Base-by-base conservation (phyloP, 208 protist genomes). In the Trypanosoma scelopori region DNA sequence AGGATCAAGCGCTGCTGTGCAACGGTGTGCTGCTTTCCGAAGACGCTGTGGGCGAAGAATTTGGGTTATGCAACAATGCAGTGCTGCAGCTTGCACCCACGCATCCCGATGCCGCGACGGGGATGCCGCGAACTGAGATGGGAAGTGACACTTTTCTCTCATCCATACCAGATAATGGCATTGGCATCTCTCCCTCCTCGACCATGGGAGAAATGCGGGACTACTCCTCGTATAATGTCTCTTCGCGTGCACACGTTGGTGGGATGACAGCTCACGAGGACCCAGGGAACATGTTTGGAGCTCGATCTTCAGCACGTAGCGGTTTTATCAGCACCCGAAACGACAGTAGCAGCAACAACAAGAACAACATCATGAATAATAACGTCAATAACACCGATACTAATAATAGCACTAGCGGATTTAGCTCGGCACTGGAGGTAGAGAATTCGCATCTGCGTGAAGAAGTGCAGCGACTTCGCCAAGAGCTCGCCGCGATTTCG, bases 31-130 rank as follows among this genome's bases (percentile, higher is more conserved):
- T 63, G 15, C 73, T 94, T 39, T 27, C 57, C 13, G 84, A 94
- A 48, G 60, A 85, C n/a, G 85, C 85, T 70, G 60, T 87, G 27
- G 84, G 88, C 5, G 58, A 74, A 13, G 69, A 92, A 27, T 88
- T 91, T 61, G 88, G 81, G 18, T 65, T 94, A 1, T 23, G 48
- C n/a, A 71, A 80, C 55, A 60, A 85, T 43, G 55, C 68, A 27
- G 62, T 79, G 47, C 65, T 84, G 52, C 74, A 87, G 5, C 46
- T 63, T 13, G 55, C 30, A 11, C 43, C 48, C 18, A 27, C 59
- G 27, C 5, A 7, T 12, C 27, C 1, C 20, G 13, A n/a, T 46
- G 23, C 25, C 15, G 0, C n/a, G 41, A 9, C 1, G 30, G 22
- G 18, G 39, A 23, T 23, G 16, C 20, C 4, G 16, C 7, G 4